Evolutionary conservation across 345 rosid genomes (phyloP).

Genomic region (Populus davidiana): DNA sequence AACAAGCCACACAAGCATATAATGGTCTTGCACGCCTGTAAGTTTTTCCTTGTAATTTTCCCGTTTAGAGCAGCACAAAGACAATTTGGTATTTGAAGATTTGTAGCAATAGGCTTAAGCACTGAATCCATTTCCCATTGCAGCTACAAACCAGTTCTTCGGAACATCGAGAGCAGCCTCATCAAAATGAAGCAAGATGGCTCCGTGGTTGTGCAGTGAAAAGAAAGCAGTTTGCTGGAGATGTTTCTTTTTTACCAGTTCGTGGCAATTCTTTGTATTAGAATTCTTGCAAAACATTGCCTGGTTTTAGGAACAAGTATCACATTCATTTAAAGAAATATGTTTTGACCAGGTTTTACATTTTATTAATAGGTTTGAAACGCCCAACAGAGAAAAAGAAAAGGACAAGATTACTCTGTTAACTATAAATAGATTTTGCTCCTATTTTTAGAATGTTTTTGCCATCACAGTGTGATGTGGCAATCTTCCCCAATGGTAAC

Average conservation of each 20-base stretch:
- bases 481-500: background rate
- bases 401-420: too few species aligned
- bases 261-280: background rate
- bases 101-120: background rate
- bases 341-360: background rate
- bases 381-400: background rate
- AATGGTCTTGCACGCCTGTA: constrained; percentile 71
- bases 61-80: background rate
- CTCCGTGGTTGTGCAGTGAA: constrained; percentile 44
- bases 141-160: constrained; percentile 84
- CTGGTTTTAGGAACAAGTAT: background rate
- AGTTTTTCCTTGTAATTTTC: constrained; percentile 14
- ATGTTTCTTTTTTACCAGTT: background rate
- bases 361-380: background rate
- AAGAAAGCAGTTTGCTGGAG: background rate
- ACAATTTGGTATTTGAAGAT: background rate
- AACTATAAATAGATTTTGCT: too few species aligned
- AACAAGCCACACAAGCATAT: constrained; percentile 74
- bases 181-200: constrained; percentile 88
- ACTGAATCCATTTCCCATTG: constrained; percentile 17
- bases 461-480: background rate
- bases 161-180: constrained; percentile 78
- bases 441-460: background rate
- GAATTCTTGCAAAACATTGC: background rate
- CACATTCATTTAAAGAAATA: background rate